phyloP scores from a whole-genome alignment of 805 yeast genomes.

The Schizosaccharomyces octosporus region DNA sequence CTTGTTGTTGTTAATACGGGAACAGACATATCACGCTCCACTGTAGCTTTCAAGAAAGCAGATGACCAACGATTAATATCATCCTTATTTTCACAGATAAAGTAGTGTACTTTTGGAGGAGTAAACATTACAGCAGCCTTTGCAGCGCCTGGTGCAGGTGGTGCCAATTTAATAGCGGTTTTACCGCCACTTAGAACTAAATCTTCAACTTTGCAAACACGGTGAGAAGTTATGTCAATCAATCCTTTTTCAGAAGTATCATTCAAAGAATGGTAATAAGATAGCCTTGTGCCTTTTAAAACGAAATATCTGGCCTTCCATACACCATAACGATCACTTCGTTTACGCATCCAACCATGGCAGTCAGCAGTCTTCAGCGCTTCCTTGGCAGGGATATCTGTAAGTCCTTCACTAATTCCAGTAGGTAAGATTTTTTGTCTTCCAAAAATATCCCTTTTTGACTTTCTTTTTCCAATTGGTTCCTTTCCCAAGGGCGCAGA shows the following conservation, averaged over 20 bases:
- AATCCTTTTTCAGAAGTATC: slow-evolving; percentile 77
- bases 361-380: slow-evolving; percentile 51
- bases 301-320: slow-evolving; percentile 60
- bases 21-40: slow-evolving; percentile 59
- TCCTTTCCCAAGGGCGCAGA: not conserved
- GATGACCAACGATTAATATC: slow-evolving; percentile 93
- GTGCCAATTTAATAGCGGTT: slow-evolving; percentile 71
- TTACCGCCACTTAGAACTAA: slow-evolving; percentile 81
- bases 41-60: slow-evolving; percentile 83
- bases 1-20: slow-evolving; percentile 83
- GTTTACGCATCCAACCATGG: slow-evolving; percentile 91
- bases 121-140: slow-evolving; percentile 83
- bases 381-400: slow-evolving; percentile 46
- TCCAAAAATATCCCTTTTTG: not conserved
- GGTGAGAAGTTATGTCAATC: slow-evolving; percentile 85
- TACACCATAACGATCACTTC: slow-evolving; percentile 47
- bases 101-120: slow-evolving; percentile 83
- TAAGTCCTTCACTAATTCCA: slow-evolving; percentile 41
- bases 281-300: slow-evolving; percentile 74
- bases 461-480: not conserved
- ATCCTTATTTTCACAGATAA: slow-evolving; percentile 76
- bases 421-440: not conserved
- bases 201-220: slow-evolving; percentile 74
- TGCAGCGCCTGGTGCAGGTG: slow-evolving; percentile 92
- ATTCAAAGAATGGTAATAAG: slow-evolving; percentile 55